Evolutionary conservation across 2,329 filamentous ascomycete species (phyloP).

Genomic region (Apiospora aurea): DNA sequence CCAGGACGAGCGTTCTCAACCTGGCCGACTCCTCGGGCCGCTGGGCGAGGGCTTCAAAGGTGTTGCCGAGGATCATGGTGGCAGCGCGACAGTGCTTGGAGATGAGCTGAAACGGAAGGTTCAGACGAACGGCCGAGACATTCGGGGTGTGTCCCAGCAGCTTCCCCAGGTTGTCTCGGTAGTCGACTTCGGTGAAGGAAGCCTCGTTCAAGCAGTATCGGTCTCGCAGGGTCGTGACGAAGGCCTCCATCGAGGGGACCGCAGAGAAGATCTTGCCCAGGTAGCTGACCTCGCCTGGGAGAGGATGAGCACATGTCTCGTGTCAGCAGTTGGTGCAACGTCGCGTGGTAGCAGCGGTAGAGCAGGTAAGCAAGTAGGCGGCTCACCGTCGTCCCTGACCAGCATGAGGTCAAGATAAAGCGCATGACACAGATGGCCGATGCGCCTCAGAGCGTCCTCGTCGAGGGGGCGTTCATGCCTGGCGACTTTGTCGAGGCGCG

Average conservation of each 20-base stretch:
- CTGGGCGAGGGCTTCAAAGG: constrained; percentile 54
- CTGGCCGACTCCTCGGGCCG: constrained; percentile 52
- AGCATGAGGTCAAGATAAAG: constrained; percentile 61
- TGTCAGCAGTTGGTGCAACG: constrained; percentile 28
- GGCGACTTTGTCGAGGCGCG: constrained; percentile 49
- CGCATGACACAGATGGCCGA: constrained; percentile 56
- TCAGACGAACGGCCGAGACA: constrained; percentile 55
- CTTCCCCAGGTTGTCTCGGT: constrained; percentile 47
- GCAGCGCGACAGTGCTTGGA: constrained; percentile 53
- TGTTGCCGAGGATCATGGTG: constrained; percentile 60
- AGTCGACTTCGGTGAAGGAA: constrained; percentile 59
- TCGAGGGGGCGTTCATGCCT: constrained; percentile 44
- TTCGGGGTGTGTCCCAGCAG: constrained; percentile 54
- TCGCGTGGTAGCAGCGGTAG: constrained; percentile 31
- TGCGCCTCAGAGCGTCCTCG: constrained; percentile 51
- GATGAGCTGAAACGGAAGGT: constrained; percentile 59
- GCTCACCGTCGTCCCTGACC: constrained; percentile 56
- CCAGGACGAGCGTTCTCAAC: constrained; percentile 56
- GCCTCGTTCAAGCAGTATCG: constrained; percentile 56
- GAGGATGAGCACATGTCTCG: constrained; percentile 38
- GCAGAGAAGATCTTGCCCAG: constrained; percentile 54
- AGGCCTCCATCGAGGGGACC: constrained; percentile 54
- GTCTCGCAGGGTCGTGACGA: constrained; percentile 51
- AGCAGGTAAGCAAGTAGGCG: neutral
- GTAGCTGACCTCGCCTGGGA: constrained; percentile 51